Evolutionary conservation across 164 flowering plant genomes (phyloP).

Genomic region (Houttuynia cordata): DNA sequence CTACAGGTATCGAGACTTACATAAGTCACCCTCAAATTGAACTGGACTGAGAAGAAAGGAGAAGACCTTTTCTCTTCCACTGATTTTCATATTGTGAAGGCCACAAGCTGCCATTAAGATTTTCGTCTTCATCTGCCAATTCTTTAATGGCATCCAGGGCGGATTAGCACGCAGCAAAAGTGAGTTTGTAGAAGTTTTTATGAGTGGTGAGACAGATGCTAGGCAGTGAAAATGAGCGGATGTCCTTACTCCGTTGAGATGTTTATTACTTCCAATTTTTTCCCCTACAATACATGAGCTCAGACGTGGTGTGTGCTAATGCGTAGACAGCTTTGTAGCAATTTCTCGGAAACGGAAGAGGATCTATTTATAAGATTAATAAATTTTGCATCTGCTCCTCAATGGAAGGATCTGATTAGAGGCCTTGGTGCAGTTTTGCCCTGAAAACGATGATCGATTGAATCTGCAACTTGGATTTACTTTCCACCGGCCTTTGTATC

Average conservation of each 20-base stretch:
- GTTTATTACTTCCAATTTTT: not conserved
- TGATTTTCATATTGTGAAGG: not conserved
- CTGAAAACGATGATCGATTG: constrained; percentile 7
- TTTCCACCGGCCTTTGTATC: constrained; percentile 16
- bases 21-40: not conserved
- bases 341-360: constrained; percentile 7
- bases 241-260: not conserved
- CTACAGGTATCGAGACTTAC: constrained; percentile 7
- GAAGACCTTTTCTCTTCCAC: not conserved
- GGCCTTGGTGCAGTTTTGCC: not conserved
- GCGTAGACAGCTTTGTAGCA: not conserved
- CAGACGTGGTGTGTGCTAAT: not conserved
- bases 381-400: too few species aligned
- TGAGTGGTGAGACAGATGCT: not conserved
- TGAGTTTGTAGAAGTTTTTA: not conserved
- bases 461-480: constrained; percentile 9
- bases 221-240: constrained; percentile 1
- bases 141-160: not conserved
- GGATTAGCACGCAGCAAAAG: not conserved
- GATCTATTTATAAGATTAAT: too few species aligned
- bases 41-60: constrained; percentile 1
- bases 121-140: not conserved
- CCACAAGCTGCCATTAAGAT: not conserved
- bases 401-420: too few species aligned
- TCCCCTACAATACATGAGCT: not conserved